phyloP scores from a whole-genome alignment of 805 yeast genomes.

The Metahyphopichia silvanorum region DNA sequence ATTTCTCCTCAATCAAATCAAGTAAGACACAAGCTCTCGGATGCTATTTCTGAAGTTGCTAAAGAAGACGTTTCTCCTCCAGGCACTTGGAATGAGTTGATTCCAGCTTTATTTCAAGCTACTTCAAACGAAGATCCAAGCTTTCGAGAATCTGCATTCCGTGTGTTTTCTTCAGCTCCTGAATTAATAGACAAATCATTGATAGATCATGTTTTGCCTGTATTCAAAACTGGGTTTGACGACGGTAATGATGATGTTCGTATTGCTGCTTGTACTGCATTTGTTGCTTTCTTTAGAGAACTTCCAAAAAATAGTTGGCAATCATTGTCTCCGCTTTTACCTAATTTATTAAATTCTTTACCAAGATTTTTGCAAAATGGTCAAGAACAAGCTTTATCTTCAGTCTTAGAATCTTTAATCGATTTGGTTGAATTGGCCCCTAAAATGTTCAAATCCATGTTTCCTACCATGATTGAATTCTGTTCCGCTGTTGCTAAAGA shows the following conservation, averaged over 20 bases:
- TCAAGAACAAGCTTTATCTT: constrained; percentile 75
- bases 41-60: constrained; percentile 91
- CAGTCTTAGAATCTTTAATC: constrained; percentile 84
- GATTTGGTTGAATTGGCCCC: constrained; percentile 94
- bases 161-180: constrained; percentile 85
- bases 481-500: constrained; percentile 81
- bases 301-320: constrained; percentile 81
- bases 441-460: constrained; percentile 88
- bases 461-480: constrained; percentile 81
- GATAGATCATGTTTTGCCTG: constrained; percentile 54
- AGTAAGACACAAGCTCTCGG: constrained; percentile 88
- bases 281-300: constrained; percentile 82
- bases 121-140: constrained; percentile 52
- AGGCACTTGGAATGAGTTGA: constrained; percentile 71
- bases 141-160: constrained; percentile 85
- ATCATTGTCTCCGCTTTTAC: constrained; percentile 71
- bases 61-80: constrained; percentile 54
- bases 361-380: constrained; percentile 80
- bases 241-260: constrained; percentile 81
- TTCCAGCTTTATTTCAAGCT: constrained; percentile 73
- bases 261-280: constrained; percentile 88
- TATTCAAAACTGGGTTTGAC: constrained; percentile 77
- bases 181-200: constrained; percentile 63
- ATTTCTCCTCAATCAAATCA: constrained; percentile 61
- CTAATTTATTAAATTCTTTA: constrained; percentile 78